phyloP scores from a whole-genome alignment of 225 moss, liverwort and hornwort genomes.

The Pleurozium schreberi region DNA sequence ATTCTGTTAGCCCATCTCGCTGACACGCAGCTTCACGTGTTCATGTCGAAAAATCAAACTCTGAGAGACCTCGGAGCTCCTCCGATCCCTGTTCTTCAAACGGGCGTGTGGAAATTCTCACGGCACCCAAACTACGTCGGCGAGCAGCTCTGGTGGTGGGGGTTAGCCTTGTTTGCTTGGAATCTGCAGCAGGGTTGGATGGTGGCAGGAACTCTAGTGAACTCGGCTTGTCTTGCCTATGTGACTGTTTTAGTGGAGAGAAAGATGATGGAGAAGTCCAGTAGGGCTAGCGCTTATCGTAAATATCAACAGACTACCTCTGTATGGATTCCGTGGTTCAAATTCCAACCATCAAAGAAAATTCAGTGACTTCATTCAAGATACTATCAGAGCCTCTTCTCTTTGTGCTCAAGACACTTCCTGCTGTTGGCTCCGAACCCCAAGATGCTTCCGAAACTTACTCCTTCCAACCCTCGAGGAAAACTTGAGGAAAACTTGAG shows the following conservation, averaged over 20 bases:
- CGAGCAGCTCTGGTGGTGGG: constrained; percentile 98
- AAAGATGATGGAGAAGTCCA: constrained; percentile 53
- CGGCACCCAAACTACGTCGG: constrained; percentile 98
- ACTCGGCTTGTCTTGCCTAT: constrained; percentile 64
- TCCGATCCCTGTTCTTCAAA: constrained; percentile 41
- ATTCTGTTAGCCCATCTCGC: constrained; percentile 51
- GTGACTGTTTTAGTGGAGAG: constrained; percentile 69
- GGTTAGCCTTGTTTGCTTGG: constrained; percentile 67
- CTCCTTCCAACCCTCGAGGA: not conserved
- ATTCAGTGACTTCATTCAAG: not conserved
- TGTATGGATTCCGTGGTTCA: constrained; percentile 69
- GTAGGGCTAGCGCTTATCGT: constrained; percentile 51
- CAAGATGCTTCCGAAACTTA: not conserved
- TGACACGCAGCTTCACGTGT: constrained; percentile 66
- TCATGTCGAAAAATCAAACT: constrained; percentile 41
- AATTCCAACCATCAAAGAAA: constrained; percentile 14
- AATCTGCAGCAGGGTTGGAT: constrained; percentile 69
- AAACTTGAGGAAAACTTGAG: not conserved
- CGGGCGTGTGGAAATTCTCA: constrained; percentile 73
- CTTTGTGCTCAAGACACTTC: not conserved
- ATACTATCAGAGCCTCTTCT: not conserved
- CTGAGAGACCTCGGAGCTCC: constrained; percentile 50
- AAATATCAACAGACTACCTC: constrained; percentile 67
- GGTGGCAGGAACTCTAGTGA: constrained; percentile 54
- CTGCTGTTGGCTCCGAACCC: not conserved